Percentiles rank a stretch among this genome's conserved stretches.
Evolutionary conservation across 805 yeast species (phyloP).

Genomic region (Candida maris): DNA sequence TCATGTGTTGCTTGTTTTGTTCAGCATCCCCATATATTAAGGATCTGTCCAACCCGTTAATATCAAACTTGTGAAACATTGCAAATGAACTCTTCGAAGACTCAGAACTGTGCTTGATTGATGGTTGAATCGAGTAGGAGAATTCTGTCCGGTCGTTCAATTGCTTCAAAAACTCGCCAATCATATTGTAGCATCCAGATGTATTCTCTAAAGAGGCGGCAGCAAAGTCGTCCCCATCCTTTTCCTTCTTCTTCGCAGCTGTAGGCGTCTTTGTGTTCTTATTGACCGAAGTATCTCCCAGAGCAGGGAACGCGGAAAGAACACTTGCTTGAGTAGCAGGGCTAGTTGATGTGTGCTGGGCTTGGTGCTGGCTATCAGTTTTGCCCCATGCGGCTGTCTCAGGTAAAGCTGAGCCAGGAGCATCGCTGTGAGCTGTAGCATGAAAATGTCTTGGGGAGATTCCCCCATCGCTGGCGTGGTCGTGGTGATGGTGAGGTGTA

Average conservation of each 20-base stretch:
- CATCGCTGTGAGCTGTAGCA: slow-evolving; percentile 1
- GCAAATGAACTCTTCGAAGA: slow-evolving; percentile 10
- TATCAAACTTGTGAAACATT: slow-evolving; percentile 23
- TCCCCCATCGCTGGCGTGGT: neutral
- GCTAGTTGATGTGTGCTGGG: slow-evolving; percentile 29
- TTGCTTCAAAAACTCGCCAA: slow-evolving; percentile 26
- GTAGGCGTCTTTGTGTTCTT: slow-evolving; percentile 15
- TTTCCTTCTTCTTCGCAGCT: slow-evolving; percentile 25
- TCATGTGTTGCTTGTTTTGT: slow-evolving; percentile 23
- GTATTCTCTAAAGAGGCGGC: slow-evolving; percentile 21
- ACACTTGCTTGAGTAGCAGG: slow-evolving; percentile 7
- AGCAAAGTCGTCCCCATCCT: slow-evolving; percentile 22
- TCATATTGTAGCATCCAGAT: slow-evolving; percentile 21
- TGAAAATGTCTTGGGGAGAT: neutral
- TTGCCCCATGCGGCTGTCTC: slow-evolving; percentile 67
- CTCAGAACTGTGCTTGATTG: slow-evolving; percentile 12
- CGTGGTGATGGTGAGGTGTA: neutral
- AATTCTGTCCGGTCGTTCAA: slow-evolving; percentile 22
- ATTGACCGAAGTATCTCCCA: slow-evolving; percentile 22
- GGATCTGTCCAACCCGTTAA: slow-evolving; percentile 13
- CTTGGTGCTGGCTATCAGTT: slow-evolving; percentile 15
- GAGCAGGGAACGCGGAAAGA: slow-evolving; percentile 30
- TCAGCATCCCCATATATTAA: slow-evolving; percentile 11
- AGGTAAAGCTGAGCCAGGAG: slow-evolving; percentile 44
- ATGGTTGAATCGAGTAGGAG: slow-evolving; percentile 25